Conservation (phyloP, 495 filamentous ascomycete genomes). For the Daldinia bambusicola region DNA sequence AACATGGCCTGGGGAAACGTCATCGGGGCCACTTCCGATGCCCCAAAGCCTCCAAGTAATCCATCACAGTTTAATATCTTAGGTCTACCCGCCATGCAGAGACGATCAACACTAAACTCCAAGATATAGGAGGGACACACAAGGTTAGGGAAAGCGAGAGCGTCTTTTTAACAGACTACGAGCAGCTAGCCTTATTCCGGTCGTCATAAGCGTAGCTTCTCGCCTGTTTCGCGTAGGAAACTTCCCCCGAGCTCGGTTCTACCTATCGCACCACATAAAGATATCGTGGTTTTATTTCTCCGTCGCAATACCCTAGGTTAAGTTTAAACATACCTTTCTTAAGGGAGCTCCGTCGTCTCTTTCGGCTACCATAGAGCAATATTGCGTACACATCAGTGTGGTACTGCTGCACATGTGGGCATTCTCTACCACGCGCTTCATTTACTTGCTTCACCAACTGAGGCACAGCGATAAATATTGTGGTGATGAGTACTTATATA, state of each 20-base stretch:
- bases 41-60: neutral
- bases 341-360: slow-evolving; percentile 3
- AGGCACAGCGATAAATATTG: slow-evolving; percentile 18
- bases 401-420: slow-evolving; percentile 16
- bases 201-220: neutral
- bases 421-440: slow-evolving; percentile 10
- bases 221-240: slow-evolving; percentile 3
- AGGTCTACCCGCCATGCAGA: neutral
- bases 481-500: slow-evolving; percentile 20
- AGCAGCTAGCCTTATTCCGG: slow-evolving; percentile 13
- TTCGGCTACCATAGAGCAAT: slow-evolving; percentile 8
- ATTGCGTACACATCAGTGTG: slow-evolving; percentile 19
- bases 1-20: slow-evolving; percentile 23
- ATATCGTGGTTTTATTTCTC: neutral
- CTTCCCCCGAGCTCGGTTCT: slow-evolving; percentile 12
- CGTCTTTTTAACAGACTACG: slow-evolving; percentile 1
- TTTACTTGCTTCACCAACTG: slow-evolving; percentile 13
- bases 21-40: slow-evolving; percentile 28
- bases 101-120: slow-evolving; percentile 16
- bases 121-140: slow-evolving; percentile 5
- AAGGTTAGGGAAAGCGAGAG: slow-evolving; percentile 13
- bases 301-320: slow-evolving; percentile 3
- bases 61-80: slow-evolving; percentile 5
- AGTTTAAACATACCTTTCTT: slow-evolving; percentile 10
- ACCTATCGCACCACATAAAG: slow-evolving; percentile 19